phyloP scores from a whole-genome alignment of 768 basidiomycete species.

The Collybia nuda region DNA sequence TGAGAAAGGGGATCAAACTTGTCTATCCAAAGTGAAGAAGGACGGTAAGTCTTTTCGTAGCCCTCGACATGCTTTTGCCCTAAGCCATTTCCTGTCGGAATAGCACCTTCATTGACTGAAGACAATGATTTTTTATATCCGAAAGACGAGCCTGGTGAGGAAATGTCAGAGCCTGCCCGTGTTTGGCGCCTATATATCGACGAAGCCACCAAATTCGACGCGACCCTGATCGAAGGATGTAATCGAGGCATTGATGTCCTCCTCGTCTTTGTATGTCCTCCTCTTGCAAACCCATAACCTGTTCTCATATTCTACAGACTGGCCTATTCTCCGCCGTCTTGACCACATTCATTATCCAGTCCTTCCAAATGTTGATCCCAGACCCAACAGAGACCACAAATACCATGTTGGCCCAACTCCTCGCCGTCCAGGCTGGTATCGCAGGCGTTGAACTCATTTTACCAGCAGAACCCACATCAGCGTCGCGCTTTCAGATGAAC shows the following conservation, averaged over 20 bases:
- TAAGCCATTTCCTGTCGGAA: neutral
- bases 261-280: constrained; percentile 39
- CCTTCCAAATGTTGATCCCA: constrained; percentile 37
- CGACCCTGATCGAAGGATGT: constrained; percentile 33
- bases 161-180: constrained; percentile 30
- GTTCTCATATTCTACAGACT: constrained; percentile 20
- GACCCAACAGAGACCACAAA: constrained; percentile 32
- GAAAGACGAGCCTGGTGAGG: constrained; percentile 29
- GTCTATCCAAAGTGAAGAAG: too few species aligned
- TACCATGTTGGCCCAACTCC: constrained; percentile 28
- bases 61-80: neutral
- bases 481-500: constrained; percentile 23
- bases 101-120: neutral
- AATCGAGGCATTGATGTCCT: constrained; percentile 44
- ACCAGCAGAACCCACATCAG: neutral
- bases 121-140: constrained; percentile 4
- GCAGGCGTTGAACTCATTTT: constrained; percentile 9
- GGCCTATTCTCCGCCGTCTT: constrained; percentile 44
- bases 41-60: neutral
- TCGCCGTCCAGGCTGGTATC: constrained; percentile 21
- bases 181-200: constrained; percentile 45
- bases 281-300: neutral
- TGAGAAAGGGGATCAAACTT: too few species aligned
- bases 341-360: constrained; percentile 43
- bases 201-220: constrained; percentile 35